Base-by-base conservation (phyloP, 495 filamentous ascomycete genomes). In the Neohortaea acidophila region DNA sequence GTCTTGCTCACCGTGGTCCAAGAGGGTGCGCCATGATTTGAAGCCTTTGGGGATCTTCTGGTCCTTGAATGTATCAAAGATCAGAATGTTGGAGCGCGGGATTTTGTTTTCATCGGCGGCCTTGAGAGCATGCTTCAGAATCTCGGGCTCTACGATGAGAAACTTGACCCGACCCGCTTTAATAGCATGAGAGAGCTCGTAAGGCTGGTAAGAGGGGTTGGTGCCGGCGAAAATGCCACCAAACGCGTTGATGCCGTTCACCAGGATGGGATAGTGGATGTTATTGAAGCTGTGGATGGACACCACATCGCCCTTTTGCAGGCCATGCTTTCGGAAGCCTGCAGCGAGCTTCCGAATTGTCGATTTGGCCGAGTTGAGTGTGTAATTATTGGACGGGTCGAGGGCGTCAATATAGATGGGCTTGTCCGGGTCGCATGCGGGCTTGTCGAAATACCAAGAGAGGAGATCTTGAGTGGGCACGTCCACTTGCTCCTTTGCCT, bases 121-220 rank as follows among this genome's bases (percentile, higher is more conserved):
- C 5, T 52, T 41, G 2, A 60, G 31, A 1, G 69, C 46, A 0
- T 57, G 34, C 0, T 53, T 47, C 5, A 79, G 35, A 2, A 69
- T 55, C 33, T 66, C 68, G 8, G 66, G 64, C 47, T 74, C 68
- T 0, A 67, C 56, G 7, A 72, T 50, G 2, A 66, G n/a, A 33
- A 63, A 60, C 25, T 53, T 58, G n/a, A 60, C 41, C 26, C 54
- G 38, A 3, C 60, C 49, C 7, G 43, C 57, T 22, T 55, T 53
- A 23, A 67, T 26, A 40, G 65, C 59, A 28, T 65, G 63, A 7
- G 36, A 39, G 14, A 67, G 45, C 40, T 66, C 64, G 35, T 39
- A 51, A 24, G 45, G 29, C 1, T 58, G 65, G 36, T 66, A 69
- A 1, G 23, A 17, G 9, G 51, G 52, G 41, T 63, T 63, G 4